Conservation (phyloP, 331 rosid genomes). For the Prunus yedoensis region DNA sequence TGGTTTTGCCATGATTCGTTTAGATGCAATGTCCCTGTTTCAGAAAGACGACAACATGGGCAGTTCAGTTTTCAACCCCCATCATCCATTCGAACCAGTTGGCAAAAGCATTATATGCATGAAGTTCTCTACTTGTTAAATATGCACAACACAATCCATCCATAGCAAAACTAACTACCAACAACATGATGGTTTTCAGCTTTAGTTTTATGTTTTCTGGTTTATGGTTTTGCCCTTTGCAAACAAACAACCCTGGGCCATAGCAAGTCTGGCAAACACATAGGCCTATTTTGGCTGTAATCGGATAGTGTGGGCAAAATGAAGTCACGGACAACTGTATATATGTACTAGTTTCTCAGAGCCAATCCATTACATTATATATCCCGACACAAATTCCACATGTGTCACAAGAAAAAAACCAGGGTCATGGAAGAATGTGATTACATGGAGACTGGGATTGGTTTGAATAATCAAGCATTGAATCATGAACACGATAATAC, state of each 20-base stretch:
- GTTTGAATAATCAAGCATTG: not conserved
- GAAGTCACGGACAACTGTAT: not conserved
- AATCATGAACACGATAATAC: too few species aligned
- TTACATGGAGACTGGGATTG: not conserved
- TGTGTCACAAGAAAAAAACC: not conserved
- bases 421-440: not conserved
- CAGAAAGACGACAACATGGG: slow-evolving; percentile 1
- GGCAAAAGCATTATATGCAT: not conserved
- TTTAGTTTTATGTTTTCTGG: not conserved
- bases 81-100: not conserved
- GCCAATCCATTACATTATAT: not conserved
- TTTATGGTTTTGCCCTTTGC: not conserved
- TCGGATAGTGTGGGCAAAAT: not conserved
- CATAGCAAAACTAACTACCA: not conserved
- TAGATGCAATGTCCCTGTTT: slow-evolving; percentile 16
- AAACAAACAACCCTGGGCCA: not conserved
- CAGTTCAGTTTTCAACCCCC: not conserved
- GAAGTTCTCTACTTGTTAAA: not conserved
- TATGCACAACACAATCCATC: not conserved
- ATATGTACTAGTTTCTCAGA: not conserved
- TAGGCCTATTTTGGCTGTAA: not conserved
- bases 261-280: not conserved
- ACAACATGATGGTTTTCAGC: not conserved
- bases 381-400: not conserved
- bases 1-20: not conserved